Percentiles rank a stretch among this genome's conserved stretches.
Conservation (phyloP, 768 basidiomycete species). For the Boletus reticulatus region DNA sequence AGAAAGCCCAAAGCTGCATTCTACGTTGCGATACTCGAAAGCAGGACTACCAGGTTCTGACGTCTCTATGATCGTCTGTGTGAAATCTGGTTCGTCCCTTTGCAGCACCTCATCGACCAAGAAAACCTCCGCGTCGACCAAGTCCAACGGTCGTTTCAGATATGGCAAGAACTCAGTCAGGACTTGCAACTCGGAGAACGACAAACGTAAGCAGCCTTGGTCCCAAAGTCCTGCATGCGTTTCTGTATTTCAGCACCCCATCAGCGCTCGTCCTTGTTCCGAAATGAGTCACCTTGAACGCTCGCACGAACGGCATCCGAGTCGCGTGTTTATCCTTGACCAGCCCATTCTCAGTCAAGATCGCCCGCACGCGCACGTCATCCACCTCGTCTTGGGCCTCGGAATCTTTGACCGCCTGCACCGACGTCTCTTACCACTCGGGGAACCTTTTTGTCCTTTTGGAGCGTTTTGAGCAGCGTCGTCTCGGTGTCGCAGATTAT, state of each 20-base stretch:
- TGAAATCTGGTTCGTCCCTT: conserved; percentile 56
- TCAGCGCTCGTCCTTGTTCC: neutral
- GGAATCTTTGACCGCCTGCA: conserved; percentile 67
- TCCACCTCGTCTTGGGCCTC: conserved; percentile 65
- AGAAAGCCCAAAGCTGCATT: neutral
- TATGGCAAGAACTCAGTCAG: conserved; percentile 73
- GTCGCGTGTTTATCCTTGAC: conserved; percentile 92
- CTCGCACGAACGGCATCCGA: conserved; percentile 96
- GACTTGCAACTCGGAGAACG: conserved; percentile 80
- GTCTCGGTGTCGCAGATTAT: conserved; percentile 87
- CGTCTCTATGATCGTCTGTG: conserved; percentile 68
- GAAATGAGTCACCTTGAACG: conserved; percentile 70
- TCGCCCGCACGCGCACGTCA: conserved; percentile 71
- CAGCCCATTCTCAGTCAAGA: conserved; percentile 67
- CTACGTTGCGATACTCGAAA: conserved; percentile 84
- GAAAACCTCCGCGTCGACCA: conserved; percentile 69
- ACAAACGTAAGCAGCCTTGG: conserved; percentile 68
- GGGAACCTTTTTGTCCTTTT: conserved; percentile 88
- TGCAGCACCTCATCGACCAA: conserved; percentile 68
- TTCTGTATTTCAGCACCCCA: conserved; percentile 45
- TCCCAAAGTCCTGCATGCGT: conserved; percentile 76
- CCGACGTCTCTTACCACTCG: conserved; percentile 87
- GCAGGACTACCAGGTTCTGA: conserved; percentile 87
- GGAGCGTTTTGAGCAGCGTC: conserved; percentile 71
- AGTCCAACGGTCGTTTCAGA: conserved; percentile 69